Evolutionary conservation across 139 green algal genomes (phyloP), one percentile per base, ranked within the genome.

Genomic region (Chlamydomonas schloesseri): DNA sequence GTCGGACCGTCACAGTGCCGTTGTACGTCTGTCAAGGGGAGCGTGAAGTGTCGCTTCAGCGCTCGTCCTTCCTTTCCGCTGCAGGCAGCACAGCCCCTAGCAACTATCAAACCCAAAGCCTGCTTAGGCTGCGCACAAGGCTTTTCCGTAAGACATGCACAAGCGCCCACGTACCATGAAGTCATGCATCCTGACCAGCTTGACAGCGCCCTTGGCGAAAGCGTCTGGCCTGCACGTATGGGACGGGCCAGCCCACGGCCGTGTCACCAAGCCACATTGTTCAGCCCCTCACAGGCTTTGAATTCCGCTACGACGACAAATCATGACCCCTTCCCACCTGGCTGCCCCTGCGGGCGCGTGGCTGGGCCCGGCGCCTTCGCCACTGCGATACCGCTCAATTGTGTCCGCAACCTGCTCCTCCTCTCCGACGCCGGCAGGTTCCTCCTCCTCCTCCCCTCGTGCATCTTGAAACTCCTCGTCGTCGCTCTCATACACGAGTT

Each of bases 21-120:
- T 75, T 81, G 88, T 97, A 98, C 0, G 96, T 98, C 95, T 97
- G 94, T 85, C 86, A 24, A 24, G 55, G 53, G 15, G 53, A 15
- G 15, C 13, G 53, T 58, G 53, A 15, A 15, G 53, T 67, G 64
- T 26, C 9, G 47, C 8, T 29, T 28, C 18, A 50, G 24, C 47
- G 23, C 53, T 69, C 11, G 50, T 57, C 11, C 11, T 57, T n/a
- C n/a, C n/a, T n/a, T n/a, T n/a, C n/a, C n/a, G n/a, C n/a, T n/a
- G n/a, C n/a, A n/a, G n/a, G n/a, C n/a, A n/a, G n/a, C n/a, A n/a
- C n/a, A n/a, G n/a, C n/a, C n/a, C n/a, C n/a, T n/a, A n/a, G n/a
- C n/a, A n/a, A n/a, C n/a, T n/a, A n/a, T n/a, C n/a, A n/a, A n/a
- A n/a, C n/a, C n/a, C n/a, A n/a, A n/a, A n/a, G n/a, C n/a, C n/a